Evolutionary conservation across 306 rosid species (phyloP), one percentile per base, ranked within the genome.

Genomic region (Spatholobus suberectus): DNA sequence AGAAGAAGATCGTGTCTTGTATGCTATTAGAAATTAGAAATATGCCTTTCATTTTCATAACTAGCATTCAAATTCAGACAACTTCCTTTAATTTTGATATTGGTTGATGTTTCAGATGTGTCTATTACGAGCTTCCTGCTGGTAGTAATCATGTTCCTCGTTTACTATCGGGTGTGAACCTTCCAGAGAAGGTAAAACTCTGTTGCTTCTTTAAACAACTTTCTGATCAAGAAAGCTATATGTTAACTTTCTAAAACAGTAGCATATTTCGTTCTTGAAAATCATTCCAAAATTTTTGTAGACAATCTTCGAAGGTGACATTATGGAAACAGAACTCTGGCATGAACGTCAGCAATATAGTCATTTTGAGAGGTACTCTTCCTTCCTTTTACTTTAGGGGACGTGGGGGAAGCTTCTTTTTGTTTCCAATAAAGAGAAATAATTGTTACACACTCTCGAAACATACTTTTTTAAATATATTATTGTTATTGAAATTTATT

Each of bases 311-410:
- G 82, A 85, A 29, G 27, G 1, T 5, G 93, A 90, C 21, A 55
- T 90, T 2, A 37, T 6, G 52, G 91, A 91, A 8, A 83, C n/a
- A 7, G 12, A 17, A 67, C 76, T 88, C 1, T 85, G 91, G 93
- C 91, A 89, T 51, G 89, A n/a, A 41, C 11, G 2, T 5, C 84
- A 32, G 40, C 59, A 41, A 8, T 32, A 37, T 58, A 18, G 18
- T 12, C 80, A 63, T 6, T 23, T 24, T 12, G 76, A 21, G 2
- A 89, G 86, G 92, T 89, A 55, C 57, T 59, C 4, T 5, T 21
- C 2, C n/a, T n/a, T n/a, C n/a, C 37, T 1, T 14, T 15, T 41
- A 2, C 0, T 51, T 17, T 26, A n/a, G 43, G 21, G 47, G 6
- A 14, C 7, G 47, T 20, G 32, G 13, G 6, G 38, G 52, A 40